Evolutionary conservation across 306 rosid species (phyloP).

Genomic region (Medicago arabica): DNA sequence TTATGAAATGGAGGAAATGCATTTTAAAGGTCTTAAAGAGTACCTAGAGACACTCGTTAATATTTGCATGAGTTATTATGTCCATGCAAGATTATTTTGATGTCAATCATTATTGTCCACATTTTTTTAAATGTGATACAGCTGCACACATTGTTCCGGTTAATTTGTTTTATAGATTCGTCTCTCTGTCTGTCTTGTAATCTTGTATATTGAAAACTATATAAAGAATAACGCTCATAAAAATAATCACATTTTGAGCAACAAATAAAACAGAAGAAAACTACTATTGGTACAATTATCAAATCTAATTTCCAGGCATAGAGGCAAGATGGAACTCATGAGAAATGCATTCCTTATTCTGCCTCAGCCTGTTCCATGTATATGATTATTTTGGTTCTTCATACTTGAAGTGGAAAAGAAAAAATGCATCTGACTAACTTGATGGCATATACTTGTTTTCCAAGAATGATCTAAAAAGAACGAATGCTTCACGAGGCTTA

Average conservation of each 20-base stretch:
- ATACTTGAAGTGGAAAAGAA: constrained; percentile 45
- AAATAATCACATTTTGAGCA: background rate
- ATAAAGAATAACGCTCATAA: background rate
- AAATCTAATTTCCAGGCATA: background rate
- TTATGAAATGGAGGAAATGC: too few species aligned
- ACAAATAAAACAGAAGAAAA: background rate
- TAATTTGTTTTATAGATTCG: too few species aligned
- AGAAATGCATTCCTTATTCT: constrained; percentile 15
- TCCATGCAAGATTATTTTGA: too few species aligned
- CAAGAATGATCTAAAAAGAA: constrained; percentile 91
- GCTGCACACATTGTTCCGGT: too few species aligned
- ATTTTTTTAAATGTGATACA: too few species aligned
- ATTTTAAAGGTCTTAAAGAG: too few species aligned
- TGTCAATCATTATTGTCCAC: too few species aligned
- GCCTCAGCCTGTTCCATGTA: constrained; percentile 4
- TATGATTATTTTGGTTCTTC: background rate
- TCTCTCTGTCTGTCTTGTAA: too few species aligned
- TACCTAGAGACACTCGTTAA: too few species aligned
- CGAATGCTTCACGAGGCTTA: constrained; percentile 80
- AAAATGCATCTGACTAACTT: constrained; percentile 39
- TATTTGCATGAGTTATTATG: too few species aligned
- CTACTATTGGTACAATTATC: background rate
- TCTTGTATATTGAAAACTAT: background rate
- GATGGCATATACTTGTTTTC: constrained; percentile 81
- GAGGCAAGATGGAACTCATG: constrained; percentile 5